These are phyloP conservation scores for Penicillium odoratum DNA, from an alignment of 495 filamentous ascomycete species.

Conservation along the genomic window DNA sequence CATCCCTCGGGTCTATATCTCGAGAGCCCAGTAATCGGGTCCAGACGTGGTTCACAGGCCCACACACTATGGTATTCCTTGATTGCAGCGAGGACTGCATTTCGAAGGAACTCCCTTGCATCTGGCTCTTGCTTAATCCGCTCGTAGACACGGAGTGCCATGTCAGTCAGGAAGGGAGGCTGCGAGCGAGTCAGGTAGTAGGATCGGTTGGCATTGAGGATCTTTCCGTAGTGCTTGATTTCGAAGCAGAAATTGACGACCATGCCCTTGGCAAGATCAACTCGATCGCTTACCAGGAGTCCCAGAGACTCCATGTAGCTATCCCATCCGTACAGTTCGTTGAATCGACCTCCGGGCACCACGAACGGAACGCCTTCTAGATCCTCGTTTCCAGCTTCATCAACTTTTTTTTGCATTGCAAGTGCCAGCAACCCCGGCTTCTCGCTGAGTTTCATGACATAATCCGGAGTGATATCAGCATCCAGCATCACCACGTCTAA, in stretches of 20 bases:
- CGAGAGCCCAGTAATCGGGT: conserved; percentile 79
- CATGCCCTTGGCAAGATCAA: conserved; percentile 87
- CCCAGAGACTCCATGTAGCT: conserved; percentile 95
- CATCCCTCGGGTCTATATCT: conserved; percentile 85
- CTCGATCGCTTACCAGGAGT: conserved; percentile 75
- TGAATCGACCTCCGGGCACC: conserved; percentile 94
- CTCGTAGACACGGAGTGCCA: conserved; percentile 88
- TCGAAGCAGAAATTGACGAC: conserved; percentile 95
- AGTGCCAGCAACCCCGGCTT: conserved; percentile 88
- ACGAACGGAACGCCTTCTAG: conserved; percentile 87
- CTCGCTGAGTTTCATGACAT: conserved; percentile 69
- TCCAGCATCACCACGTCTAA: conserved; percentile 82
- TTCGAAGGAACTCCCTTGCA: conserved; percentile 73
- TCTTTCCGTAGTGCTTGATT: conserved; percentile 97
- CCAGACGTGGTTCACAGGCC: conserved; percentile 76
- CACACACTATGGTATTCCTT: conserved; percentile 96
- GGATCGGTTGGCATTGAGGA: conserved; percentile 92
- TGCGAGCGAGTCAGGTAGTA: conserved; percentile 95
- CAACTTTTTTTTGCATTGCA: conserved; percentile 74
- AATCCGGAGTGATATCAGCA: conserved; percentile 68
- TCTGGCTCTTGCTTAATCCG: conserved; percentile 79
- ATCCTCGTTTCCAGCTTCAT: conserved; percentile 63
- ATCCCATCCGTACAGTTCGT: conserved; percentile 97
- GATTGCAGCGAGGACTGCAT: conserved; percentile 83
- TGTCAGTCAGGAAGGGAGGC: conserved; percentile 95